A percentile compares a stretch with the other conserved stretches of the same genome.
Conservation (phyloP, 169 alveolate genomes). For the Theileria luwenshuni region DNA sequence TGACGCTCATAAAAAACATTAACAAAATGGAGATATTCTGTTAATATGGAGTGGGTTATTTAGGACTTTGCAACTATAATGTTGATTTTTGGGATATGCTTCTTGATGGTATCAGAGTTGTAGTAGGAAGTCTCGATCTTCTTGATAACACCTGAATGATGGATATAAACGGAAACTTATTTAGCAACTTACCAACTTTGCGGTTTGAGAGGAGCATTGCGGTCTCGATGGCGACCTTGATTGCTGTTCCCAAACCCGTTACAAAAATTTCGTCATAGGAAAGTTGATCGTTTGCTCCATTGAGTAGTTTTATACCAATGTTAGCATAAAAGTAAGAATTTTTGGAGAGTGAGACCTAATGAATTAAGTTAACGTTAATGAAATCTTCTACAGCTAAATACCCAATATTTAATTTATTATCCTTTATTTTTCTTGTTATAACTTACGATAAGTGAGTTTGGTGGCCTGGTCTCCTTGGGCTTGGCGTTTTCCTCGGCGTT, state of each 20-base stretch:
- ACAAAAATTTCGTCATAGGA: slow-evolving; percentile 72
- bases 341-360: slow-evolving; percentile 69
- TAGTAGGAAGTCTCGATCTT: slow-evolving; percentile 71
- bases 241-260: slow-evolving; percentile 74
- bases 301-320: slow-evolving; percentile 67
- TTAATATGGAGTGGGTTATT: neutral
- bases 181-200: slow-evolving; percentile 56
- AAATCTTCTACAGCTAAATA: too few relatives aligned
- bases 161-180: neutral
- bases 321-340: slow-evolving; percentile 72
- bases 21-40: slow-evolving; percentile 8
- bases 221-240: slow-evolving; percentile 74
- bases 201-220: slow-evolving; percentile 70
- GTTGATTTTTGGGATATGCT: slow-evolving; percentile 71
- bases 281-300: slow-evolving; percentile 66
- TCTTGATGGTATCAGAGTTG: slow-evolving; percentile 68
- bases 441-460: slow-evolving; percentile 39
- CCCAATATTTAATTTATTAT: too few relatives aligned
- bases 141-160: slow-evolving; percentile 56
- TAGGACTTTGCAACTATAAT: slow-evolving; percentile 50
- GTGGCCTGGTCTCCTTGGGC: slow-evolving; percentile 34
- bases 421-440: too few relatives aligned
- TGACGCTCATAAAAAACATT: neutral
- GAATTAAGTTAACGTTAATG: too few relatives aligned
- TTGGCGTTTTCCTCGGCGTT: slow-evolving; percentile 1